Evolutionary conservation across 169 alveolate species (phyloP).

Genomic region (Haemoproteus tartakovskyi): DNA sequence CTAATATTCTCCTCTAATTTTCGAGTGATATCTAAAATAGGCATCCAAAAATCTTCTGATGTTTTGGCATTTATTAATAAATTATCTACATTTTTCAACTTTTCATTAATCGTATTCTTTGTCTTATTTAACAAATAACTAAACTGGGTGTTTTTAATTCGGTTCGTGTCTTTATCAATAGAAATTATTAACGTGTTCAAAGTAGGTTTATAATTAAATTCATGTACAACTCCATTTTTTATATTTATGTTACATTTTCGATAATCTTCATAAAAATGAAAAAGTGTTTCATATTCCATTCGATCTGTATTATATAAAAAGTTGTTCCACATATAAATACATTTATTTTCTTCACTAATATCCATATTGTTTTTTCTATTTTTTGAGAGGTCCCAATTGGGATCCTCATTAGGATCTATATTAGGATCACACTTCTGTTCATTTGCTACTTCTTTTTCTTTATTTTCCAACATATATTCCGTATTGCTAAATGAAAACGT

Average conservation of each 20-base stretch:
- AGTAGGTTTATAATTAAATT: constrained; percentile 57
- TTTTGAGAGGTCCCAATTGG: too few relatives aligned
- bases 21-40: constrained; percentile 3
- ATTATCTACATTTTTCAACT: constrained; percentile 35
- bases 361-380: constrained; percentile 6
- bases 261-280: constrained; percentile 27
- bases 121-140: constrained; percentile 9
- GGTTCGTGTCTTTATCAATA: constrained; percentile 28
- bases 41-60: constrained; percentile 50
- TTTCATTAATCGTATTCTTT: constrained; percentile 13
- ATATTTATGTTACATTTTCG: constrained; percentile 43
- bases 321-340: constrained; percentile 44
- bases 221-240: constrained; percentile 4
- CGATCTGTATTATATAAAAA: constrained; percentile 45
- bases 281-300: constrained; percentile 18
- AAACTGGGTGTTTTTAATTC: constrained; percentile 47
- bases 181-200: constrained; percentile 17
- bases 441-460: constrained; percentile 24
- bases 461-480: constrained; percentile 63
- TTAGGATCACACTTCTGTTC: constrained; percentile 11
- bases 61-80: constrained; percentile 16
- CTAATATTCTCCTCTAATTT: constrained; percentile 15
- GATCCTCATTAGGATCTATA: too few relatives aligned
- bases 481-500: constrained; percentile 49
- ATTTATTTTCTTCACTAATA: constrained; percentile 9